Conservation (phyloP, 2,329 filamentous ascomycete genomes). For the Fusarium zealandicum region DNA sequence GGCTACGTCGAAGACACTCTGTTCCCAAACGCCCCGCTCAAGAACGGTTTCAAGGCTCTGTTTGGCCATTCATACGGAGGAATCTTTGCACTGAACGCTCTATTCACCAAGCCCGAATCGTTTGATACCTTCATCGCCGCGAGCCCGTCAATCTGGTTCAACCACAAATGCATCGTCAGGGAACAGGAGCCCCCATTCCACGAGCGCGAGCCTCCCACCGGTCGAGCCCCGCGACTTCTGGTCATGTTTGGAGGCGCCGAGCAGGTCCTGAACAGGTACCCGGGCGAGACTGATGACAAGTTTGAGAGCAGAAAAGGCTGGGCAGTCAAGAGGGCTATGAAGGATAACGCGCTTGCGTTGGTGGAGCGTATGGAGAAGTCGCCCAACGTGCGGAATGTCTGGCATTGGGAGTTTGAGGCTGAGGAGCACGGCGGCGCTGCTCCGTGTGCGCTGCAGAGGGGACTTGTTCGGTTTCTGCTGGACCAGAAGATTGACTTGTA, state of each 20-base stretch:
- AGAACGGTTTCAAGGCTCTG: slow-evolving; percentile 50
- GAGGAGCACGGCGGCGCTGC: slow-evolving; percentile 41
- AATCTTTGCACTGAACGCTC: slow-evolving; percentile 53
- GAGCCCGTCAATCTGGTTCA: slow-evolving; percentile 58
- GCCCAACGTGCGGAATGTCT: slow-evolving; percentile 26
- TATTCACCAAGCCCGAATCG: slow-evolving; percentile 49
- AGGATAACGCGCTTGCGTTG: slow-evolving; percentile 36
- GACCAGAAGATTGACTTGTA: slow-evolving; percentile 7
- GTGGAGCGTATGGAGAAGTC: slow-evolving; percentile 29
- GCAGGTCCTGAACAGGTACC: slow-evolving; percentile 39
- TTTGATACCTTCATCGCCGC: slow-evolving; percentile 56
- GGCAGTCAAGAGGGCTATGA: slow-evolving; percentile 32
- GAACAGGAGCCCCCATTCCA: slow-evolving; percentile 43
- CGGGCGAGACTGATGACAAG: slow-evolving; percentile 42
- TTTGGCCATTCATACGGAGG: slow-evolving; percentile 60
- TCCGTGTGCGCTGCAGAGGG: slow-evolving; percentile 29
- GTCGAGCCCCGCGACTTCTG: slow-evolving; percentile 42
- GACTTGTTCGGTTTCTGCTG: slow-evolving; percentile 30
- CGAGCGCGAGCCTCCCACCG: neutral
- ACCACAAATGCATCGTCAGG: slow-evolving; percentile 49
- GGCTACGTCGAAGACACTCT: slow-evolving; percentile 39
- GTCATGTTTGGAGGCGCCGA: slow-evolving; percentile 46
- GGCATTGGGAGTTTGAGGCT: slow-evolving; percentile 38
- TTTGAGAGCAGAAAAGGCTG: slow-evolving; percentile 38
- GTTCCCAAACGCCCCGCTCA: slow-evolving; percentile 39